phyloP scores from a whole-genome alignment of 2,329 filamentous ascomycete species.

The Didymella arachidicola region DNA sequence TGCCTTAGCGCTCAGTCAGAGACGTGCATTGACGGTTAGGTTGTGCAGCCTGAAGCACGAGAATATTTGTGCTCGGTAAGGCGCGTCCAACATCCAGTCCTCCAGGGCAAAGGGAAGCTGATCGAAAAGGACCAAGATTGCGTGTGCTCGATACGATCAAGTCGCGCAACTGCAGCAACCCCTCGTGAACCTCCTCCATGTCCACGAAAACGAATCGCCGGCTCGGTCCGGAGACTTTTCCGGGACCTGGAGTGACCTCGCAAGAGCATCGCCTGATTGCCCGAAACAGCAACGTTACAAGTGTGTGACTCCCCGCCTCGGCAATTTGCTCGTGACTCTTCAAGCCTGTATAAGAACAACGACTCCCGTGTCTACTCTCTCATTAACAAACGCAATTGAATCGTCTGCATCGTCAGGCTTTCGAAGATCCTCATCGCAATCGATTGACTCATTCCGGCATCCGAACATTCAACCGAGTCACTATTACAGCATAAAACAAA shows the following conservation, averaged over 20 bases:
- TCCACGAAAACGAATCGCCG: slow-evolving; percentile 22
- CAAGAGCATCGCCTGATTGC: slow-evolving; percentile 25
- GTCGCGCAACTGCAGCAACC: slow-evolving; percentile 19
- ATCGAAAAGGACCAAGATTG: background rate
- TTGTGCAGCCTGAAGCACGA: slow-evolving; percentile 5
- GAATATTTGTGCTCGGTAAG: background rate
- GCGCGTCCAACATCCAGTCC: background rate
- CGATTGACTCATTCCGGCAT: background rate
- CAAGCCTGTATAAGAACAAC: slow-evolving; percentile 10
- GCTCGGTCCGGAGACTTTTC: slow-evolving; percentile 22
- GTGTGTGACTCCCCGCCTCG: slow-evolving; percentile 19
- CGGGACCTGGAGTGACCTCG: slow-evolving; percentile 19
- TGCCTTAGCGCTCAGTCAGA: slow-evolving; percentile 9
- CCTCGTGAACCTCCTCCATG: slow-evolving; percentile 5
- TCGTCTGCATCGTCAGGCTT: background rate
- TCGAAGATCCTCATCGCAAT: background rate
- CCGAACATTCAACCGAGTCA: slow-evolving; percentile 5
- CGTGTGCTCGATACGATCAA: slow-evolving; percentile 9
- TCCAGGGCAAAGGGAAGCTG: slow-evolving; percentile 14
- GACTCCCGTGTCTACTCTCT: background rate
- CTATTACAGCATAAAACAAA: background rate
- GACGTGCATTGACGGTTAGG: background rate
- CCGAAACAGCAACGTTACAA: slow-evolving; percentile 20
- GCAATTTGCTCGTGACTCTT: slow-evolving; percentile 22
- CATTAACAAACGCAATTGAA: background rate